Percentiles rank a stretch among this genome's conserved stretches.
Evolutionary conservation across 345 rosid genomes (phyloP).

Genomic region (thale cress (Arabidopsis thaliana)): TAIR10.1 NC_003075.7:16986001-16986500

Average conservation of each 20-base stretch:
- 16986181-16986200: constrained; percentile 12
- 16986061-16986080: constrained; percentile 77
- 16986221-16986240: constrained; percentile 60
- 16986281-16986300: constrained; percentile 75
- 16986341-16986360: constrained; percentile 7
- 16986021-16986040: constrained; percentile 34
- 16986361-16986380: not conserved
- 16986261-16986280: constrained; percentile 78
- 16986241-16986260: constrained; percentile 64
- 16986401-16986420: constrained; percentile 76
- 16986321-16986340: not conserved
- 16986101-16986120: constrained; percentile 66
- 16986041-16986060: constrained; percentile 91
- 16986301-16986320: not conserved
- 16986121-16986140: constrained; percentile 14
- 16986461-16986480: constrained; percentile 81
- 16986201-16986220: constrained; percentile 65
- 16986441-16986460: constrained; percentile 53
- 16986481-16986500: constrained; percentile 74
- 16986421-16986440: constrained; percentile 93
- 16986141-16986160: constrained; percentile 8
- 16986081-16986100: constrained; percentile 94
- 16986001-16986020: constrained; percentile 1
- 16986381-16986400: constrained; percentile 69
- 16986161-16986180: constrained; percentile 4